phyloP scores from a whole-genome alignment of 2,329 filamentous ascomycete species.

The Leptoxyphium fumago region DNA sequence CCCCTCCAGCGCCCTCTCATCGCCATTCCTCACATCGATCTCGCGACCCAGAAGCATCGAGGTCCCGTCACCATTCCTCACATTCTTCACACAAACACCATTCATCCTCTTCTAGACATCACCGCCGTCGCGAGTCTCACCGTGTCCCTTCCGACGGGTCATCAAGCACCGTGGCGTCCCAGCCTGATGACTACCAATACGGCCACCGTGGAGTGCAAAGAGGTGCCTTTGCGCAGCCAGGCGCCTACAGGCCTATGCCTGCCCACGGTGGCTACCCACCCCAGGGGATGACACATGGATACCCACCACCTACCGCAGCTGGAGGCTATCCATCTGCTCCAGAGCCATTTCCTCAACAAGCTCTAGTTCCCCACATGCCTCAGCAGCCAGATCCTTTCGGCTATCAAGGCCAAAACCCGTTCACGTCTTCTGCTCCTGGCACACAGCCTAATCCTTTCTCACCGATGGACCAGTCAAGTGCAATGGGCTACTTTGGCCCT shows the following conservation, averaged over 20 bases:
- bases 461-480: conserved; percentile 11
- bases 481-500: conserved; percentile 23
- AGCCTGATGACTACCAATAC: conserved; percentile 29
- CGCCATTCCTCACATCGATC: conserved; percentile 25
- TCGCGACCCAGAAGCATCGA: conserved; percentile 9
- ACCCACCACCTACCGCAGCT: conserved; percentile 3
- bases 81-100: conserved; percentile 9
- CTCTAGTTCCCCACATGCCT: conserved; percentile 11
- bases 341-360: conserved; percentile 10
- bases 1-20: conserved; percentile 16
- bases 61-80: conserved; percentile 11
- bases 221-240: conserved; percentile 17
- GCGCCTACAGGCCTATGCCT: conserved; percentile 13
- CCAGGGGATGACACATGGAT: conserved; percentile 9
- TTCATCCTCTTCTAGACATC: conserved; percentile 11
- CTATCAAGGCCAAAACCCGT: conserved; percentile 24
- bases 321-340: conserved; percentile 7
- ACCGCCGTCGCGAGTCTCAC: conserved; percentile 11
- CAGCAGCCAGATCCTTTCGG: conserved; percentile 22
- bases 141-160: conserved; percentile 21
- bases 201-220: conserved; percentile 23
- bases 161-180: conserved; percentile 27
- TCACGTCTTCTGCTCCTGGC: conserved; percentile 15
- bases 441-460: conserved; percentile 17
- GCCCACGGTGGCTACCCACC: conserved; percentile 20